Percentiles rank a stretch among this genome's conserved stretches.
phyloP scores from a whole-genome alignment of 129 eudicot genomes.

The carrot (Daucus carota) region DNA sequence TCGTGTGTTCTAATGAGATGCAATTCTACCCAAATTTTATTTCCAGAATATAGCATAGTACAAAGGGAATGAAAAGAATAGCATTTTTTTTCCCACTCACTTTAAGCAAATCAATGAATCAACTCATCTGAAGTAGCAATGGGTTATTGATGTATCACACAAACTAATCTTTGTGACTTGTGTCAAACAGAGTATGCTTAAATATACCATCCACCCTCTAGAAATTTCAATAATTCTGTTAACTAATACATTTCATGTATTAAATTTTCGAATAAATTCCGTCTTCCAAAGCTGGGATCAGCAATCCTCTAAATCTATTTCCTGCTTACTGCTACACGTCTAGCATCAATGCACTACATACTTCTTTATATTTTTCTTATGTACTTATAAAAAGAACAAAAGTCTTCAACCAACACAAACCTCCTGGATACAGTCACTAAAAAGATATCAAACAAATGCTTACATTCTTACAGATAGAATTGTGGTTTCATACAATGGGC shows the following conservation, averaged over 20 bases:
- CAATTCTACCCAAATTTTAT: neutral
- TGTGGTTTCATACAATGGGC: neutral
- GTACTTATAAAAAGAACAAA: neutral
- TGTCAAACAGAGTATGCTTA: neutral
- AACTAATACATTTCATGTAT: too few relatives aligned
- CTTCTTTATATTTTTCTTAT: neutral
- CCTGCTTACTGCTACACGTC: neutral
- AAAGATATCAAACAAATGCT: neutral
- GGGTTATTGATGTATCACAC: neutral
- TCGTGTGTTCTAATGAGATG: neutral
- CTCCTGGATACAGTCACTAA: neutral
- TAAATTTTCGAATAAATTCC: too few relatives aligned
- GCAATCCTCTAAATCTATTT: neutral
- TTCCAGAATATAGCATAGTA: neutral
- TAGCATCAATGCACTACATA: neutral
- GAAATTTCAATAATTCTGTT: too few relatives aligned
- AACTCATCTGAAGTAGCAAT: neutral
- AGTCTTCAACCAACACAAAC: neutral
- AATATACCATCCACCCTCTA: neutral
- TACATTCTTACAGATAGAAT: neutral
- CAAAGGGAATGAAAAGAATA: neutral
- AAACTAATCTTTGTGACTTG: neutral
- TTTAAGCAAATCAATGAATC: neutral
- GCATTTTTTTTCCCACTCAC: too few relatives aligned
- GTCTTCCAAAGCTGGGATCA: too few relatives aligned